phyloP scores from a whole-genome alignment of 345 rosid species.

The Draba incana region DNA sequence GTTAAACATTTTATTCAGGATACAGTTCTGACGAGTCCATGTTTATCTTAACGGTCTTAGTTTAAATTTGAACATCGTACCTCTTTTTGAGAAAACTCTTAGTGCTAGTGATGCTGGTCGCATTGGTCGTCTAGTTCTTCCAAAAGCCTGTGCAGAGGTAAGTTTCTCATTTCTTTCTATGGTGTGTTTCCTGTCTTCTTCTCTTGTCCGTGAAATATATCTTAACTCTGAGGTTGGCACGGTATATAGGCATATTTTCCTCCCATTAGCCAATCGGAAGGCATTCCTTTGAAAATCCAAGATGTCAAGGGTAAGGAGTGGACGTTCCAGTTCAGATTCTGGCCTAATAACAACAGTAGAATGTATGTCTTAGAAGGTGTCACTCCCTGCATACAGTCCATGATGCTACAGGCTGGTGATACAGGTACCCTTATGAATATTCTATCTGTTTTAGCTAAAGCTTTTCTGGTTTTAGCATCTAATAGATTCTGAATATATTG shows the following conservation, averaged over 20 bases:
- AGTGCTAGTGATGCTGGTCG: constrained; percentile 99
- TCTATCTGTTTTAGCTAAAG: constrained; percentile 16
- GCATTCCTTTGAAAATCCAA: constrained; percentile 82
- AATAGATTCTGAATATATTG: constrained; percentile 1
- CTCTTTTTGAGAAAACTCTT: constrained; percentile 93
- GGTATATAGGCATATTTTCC: constrained; percentile 88
- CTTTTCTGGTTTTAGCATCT: neutral
- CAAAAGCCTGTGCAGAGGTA: constrained; percentile 98
- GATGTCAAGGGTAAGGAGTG: constrained; percentile 90
- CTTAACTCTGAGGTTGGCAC: constrained; percentile 35
- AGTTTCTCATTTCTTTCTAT: constrained; percentile 19
- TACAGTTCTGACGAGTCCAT: constrained; percentile 3
- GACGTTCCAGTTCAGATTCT: constrained; percentile 96
- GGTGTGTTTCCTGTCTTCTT: neutral
- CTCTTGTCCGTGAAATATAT: neutral
- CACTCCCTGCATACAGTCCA: constrained; percentile 94
- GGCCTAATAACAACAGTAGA: constrained; percentile 99
- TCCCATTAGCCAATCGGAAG: constrained; percentile 88
- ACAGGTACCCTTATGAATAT: constrained; percentile 50
- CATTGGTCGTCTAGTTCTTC: constrained; percentile 94
- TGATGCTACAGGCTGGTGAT: constrained; percentile 90
- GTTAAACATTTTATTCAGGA: neutral
- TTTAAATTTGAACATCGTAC: constrained; percentile 74
- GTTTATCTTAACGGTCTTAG: constrained; percentile 47
- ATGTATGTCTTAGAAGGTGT: constrained; percentile 99